A percentile compares a stretch with the other conserved stretches of the same genome.
These are phyloP conservation scores for Solanum corneliomulleri DNA, from an alignment of 257 asterid species.

Conservation along the genomic window DNA sequence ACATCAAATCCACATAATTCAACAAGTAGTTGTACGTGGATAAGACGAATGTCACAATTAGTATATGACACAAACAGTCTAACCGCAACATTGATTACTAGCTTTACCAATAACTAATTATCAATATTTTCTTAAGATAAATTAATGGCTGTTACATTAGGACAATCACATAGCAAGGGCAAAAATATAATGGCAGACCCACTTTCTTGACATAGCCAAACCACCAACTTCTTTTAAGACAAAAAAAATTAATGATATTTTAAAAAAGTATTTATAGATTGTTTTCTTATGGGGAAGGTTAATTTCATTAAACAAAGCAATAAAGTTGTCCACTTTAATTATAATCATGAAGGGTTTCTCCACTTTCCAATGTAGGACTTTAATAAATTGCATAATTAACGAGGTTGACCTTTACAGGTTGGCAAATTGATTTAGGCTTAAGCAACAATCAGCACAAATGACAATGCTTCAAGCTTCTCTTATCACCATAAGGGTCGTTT, in stretches of 20 bases:
- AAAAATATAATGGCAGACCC: background rate
- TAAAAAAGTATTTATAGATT: background rate
- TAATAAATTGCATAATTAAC: constrained; percentile 6
- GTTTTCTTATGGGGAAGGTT: background rate
- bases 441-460: background rate
- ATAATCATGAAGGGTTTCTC: constrained; percentile 11
- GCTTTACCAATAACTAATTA: background rate
- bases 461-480: background rate
- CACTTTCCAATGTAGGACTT: background rate
- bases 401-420: constrained; percentile 25
- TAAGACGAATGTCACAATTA: background rate
- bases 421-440: background rate
- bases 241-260: background rate
- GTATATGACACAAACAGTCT: background rate
- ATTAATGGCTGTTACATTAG: background rate
- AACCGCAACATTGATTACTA: background rate
- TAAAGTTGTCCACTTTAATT: constrained; percentile 1
- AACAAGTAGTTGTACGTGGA: background rate
- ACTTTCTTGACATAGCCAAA: constrained; percentile 33
- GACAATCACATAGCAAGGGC: background rate
- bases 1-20: background rate
- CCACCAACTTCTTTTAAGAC: constrained; percentile 20
- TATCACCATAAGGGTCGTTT: background rate
- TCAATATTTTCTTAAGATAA: background rate
- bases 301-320: background rate